Percentiles rank a stretch among this genome's conserved stretches.
phyloP scores from a whole-genome alignment of 1,284 basidiomycete genomes.

The Phenoliferia sp. region DNA sequence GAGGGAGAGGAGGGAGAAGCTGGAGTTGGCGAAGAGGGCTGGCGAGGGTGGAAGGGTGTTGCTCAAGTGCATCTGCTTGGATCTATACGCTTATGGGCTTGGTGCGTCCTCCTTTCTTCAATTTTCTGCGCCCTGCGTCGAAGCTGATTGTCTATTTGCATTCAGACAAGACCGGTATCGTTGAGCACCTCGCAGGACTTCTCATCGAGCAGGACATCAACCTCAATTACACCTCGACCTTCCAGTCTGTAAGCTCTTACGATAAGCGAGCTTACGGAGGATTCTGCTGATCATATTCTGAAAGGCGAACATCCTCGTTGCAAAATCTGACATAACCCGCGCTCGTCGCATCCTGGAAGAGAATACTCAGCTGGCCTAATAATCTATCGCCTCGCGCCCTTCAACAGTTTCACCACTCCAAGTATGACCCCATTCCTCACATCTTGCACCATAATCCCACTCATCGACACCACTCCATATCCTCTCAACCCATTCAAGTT shows the following conservation, averaged over 20 bases:
- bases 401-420: background rate
- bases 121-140: background rate
- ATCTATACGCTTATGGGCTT: slow-evolving; percentile 29
- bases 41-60: slow-evolving; percentile 20
- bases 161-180: slow-evolving; percentile 35
- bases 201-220: slow-evolving; percentile 29
- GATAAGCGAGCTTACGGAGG: background rate
- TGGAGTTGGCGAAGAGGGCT: slow-evolving; percentile 6
- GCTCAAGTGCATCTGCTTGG: slow-evolving; percentile 33
- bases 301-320: slow-evolving; percentile 30
- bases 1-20: background rate
- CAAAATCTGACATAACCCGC: slow-evolving; percentile 27
- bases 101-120: slow-evolving; percentile 10
- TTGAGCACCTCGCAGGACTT: slow-evolving; percentile 28
- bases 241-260: background rate
- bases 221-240: slow-evolving; percentile 19
- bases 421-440: background rate
- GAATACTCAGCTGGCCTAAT: background rate
- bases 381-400: background rate
- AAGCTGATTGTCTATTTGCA: background rate
- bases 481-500: background rate
- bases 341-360: slow-evolving; percentile 20
- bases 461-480: too few species aligned
- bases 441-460: too few species aligned
- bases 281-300: background rate